Percentiles rank a stretch among this genome's conserved stretches.
phyloP scores from a whole-genome alignment of 768 basidiomycete genomes.

The Leccinum incarnatum region DNA sequence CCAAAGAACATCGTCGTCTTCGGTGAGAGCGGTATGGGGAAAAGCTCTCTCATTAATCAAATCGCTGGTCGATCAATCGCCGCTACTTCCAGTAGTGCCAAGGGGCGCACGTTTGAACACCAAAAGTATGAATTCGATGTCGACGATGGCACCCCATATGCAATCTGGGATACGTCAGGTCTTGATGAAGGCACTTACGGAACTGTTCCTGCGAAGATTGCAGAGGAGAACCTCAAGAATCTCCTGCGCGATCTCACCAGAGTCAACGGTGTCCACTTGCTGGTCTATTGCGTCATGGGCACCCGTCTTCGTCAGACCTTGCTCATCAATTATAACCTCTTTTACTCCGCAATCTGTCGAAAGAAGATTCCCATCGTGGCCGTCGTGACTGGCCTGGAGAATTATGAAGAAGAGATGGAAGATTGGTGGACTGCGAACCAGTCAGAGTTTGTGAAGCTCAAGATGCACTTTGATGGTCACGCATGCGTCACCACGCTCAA shows the following conservation, averaged over 20 bases:
- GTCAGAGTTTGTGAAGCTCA: constrained; percentile 24
- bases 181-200: constrained; percentile 37
- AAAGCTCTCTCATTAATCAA: constrained; percentile 45
- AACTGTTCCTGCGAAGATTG: constrained; percentile 28
- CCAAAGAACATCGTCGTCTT: constrained; percentile 28
- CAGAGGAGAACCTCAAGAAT: constrained; percentile 23
- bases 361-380: constrained; percentile 36
- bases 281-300: constrained; percentile 34
- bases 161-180: constrained; percentile 39
- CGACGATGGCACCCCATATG: constrained; percentile 18
- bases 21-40: constrained; percentile 33
- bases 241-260: constrained; percentile 25
- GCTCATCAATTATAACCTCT: constrained; percentile 37
- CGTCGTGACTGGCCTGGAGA: constrained; percentile 39
- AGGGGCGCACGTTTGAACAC: constrained; percentile 36
- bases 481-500: constrained; percentile 40
- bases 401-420: constrained; percentile 30
- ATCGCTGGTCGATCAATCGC: constrained; percentile 38
- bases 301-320: constrained; percentile 25
- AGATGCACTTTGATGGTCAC: constrained; percentile 35
- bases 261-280: constrained; percentile 28
- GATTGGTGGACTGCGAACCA: constrained; percentile 36
- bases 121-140: constrained; percentile 27
- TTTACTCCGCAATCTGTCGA: constrained; percentile 35
- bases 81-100: constrained; percentile 31